Base-by-base conservation (phyloP, 2,329 filamentous ascomycete species). In the Claviceps citrina region DNA sequence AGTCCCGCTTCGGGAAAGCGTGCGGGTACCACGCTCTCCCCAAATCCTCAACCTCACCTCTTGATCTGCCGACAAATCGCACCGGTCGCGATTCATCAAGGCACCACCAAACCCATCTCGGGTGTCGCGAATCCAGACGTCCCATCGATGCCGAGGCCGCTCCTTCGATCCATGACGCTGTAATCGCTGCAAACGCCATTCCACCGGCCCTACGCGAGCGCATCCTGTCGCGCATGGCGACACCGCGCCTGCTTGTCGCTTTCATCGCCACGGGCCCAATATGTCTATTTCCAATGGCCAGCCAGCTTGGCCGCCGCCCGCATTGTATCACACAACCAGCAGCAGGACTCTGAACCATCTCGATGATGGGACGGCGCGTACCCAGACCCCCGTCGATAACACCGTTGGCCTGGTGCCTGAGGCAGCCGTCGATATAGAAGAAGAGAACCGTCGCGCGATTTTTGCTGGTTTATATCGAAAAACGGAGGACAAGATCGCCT, bases 381-480 rank as follows among this genome's bases (percentile, higher is more conserved):
- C 63, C 41, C 62, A 65, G 48, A 68, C 70, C 49, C 66, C 68
- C 50, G 54, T 66, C 55, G 69, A 73, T 59, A 61, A 59, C 57
- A 56, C 62, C 51, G 56, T 59, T 46, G 54, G 59, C 41, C 65
- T 67, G 67, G 62, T 74, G 69, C 72, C 72, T 70, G 72, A 76
- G 70, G 68, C 72, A 70, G 62, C 68, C 47, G 49, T 59, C 45
- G 71, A 78, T 61, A 64, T 68, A 53, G 61, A 80, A 53, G 81
- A 85, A 37, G 81, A 87, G 56, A 72, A 74, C 50, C 71, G 77
- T 57, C 79, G 81, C 61, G 70, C 76, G 54, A 67, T 78, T 55
- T 91, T 95, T 61, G 75, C 76, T 57, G 76, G 84, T 43, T 66
- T 87, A 41, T 94, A 83, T 68, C 75, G 74, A 55, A 74, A 74